Evolutionary conservation across 805 yeast species (phyloP).

Genomic region (Saccharomycopsis sp.): DNA sequence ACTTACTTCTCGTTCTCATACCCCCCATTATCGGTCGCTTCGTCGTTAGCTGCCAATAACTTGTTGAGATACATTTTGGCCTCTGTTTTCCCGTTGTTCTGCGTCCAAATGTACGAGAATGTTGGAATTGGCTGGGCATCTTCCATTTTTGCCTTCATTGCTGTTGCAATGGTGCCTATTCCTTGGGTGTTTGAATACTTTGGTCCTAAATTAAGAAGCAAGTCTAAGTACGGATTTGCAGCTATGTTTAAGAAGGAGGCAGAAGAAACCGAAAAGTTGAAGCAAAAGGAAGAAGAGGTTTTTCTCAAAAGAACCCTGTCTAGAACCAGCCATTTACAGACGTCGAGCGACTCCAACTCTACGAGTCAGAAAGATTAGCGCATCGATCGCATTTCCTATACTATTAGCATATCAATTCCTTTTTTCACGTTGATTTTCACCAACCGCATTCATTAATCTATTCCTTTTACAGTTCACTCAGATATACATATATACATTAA

Average conservation of each 20-base stretch:
- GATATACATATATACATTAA: too few species aligned
- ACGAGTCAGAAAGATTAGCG: neutral
- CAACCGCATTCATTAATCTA: neutral
- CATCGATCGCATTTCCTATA: neutral
- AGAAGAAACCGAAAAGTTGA: conserved; percentile 5
- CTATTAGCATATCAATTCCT: neutral
- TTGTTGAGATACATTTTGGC: conserved; percentile 68
- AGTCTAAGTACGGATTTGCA: conserved; percentile 48
- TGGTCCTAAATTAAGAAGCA: conserved; percentile 51
- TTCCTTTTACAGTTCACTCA: neutral
- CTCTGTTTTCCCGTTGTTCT: conserved; percentile 78
- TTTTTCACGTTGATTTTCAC: neutral
- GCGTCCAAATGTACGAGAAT: conserved; percentile 72
- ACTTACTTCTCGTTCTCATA: conserved; percentile 64
- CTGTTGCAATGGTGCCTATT: conserved; percentile 64
- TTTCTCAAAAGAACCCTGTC: neutral
- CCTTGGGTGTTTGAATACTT: conserved; percentile 61
- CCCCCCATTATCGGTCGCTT: conserved; percentile 72
- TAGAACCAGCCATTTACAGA: neutral
- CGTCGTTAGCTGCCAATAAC: conserved; percentile 88
- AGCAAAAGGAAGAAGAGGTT: conserved; percentile 9
- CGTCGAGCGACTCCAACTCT: neutral
- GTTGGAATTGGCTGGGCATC: conserved; percentile 78
- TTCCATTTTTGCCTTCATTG: conserved; percentile 54
- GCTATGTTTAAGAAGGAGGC: conserved; percentile 10